A percentile compares a stretch with the other conserved stretches of the same genome.
Conservation (phyloP, 805 yeast species). For the Candida koratica region DNA sequence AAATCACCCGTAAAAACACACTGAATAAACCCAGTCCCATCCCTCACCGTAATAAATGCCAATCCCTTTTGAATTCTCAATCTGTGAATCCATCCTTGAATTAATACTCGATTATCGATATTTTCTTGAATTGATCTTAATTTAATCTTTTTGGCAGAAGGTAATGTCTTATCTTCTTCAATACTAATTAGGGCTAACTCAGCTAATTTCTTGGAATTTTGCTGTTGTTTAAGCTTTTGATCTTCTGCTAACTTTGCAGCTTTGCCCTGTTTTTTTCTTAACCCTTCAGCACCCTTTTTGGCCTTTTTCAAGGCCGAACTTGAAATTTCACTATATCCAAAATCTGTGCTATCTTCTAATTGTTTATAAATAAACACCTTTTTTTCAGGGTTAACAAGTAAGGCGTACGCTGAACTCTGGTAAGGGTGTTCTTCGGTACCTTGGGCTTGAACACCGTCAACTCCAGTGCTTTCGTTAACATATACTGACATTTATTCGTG, state of each 20-base stretch:
- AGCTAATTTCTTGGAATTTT: conserved; percentile 70
- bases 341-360: conserved; percentile 48
- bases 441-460: conserved; percentile 46
- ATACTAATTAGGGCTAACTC: conserved; percentile 70
- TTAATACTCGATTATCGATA: conserved; percentile 67
- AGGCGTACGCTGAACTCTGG: conserved; percentile 81
- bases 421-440: conserved; percentile 73
- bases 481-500: conserved; percentile 43
- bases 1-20: conserved; percentile 85
- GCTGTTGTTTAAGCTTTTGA: conserved; percentile 52
- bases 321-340: conserved; percentile 68
- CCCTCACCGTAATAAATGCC: conserved; percentile 87
- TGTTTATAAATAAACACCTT: conserved; percentile 59
- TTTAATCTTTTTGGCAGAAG: conserved; percentile 65
- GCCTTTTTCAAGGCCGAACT: conserved; percentile 95
- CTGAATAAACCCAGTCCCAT: conserved; percentile 90
- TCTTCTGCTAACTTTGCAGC: conserved; percentile 56
- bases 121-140: conserved; percentile 49
- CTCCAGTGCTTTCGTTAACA: conserved; percentile 72
- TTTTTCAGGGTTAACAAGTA: conserved; percentile 49
- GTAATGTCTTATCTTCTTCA: conserved; percentile 68
- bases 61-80: conserved; percentile 89
- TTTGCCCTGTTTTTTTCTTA: conserved; percentile 77
- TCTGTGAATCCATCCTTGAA: conserved; percentile 96
- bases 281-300: conserved; percentile 89